phyloP scores from a whole-genome alignment of 345 rosid species.

The Boechera retrofracta region DNA sequence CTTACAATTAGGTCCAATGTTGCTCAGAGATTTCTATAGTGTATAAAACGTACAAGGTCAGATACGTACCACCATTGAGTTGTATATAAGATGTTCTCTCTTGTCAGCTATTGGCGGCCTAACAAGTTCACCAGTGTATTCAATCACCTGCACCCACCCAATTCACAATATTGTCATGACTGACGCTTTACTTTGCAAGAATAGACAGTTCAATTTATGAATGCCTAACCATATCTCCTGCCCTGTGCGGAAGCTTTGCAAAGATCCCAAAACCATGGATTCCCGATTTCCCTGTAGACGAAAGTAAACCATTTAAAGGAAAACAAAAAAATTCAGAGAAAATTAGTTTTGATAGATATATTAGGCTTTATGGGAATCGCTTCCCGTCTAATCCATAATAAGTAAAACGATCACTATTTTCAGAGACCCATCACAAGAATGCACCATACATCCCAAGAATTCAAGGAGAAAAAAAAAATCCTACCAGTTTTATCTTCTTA shows the following conservation, averaged over 20 bases:
- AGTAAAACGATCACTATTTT: conserved; percentile 6
- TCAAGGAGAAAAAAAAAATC: not conserved
- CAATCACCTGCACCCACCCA: conserved; percentile 69
- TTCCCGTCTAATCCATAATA: not conserved
- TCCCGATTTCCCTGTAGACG: conserved; percentile 83
- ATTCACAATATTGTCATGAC: conserved; percentile 25
- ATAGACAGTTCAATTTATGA: conserved; percentile 21
- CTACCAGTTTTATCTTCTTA: not conserved
- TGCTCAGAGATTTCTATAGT: conserved; percentile 11
- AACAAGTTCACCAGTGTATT: conserved; percentile 96
- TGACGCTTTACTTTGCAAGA: conserved; percentile 4
- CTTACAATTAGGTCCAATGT: conserved; percentile 2
- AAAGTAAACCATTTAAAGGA: not conserved
- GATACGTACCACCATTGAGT: conserved; percentile 90
- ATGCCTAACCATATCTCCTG: conserved; percentile 91
- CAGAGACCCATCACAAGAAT: conserved; percentile 6
- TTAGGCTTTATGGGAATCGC: conserved; percentile 15
- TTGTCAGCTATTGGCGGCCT: conserved; percentile 96
- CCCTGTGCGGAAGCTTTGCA: conserved; percentile 91
- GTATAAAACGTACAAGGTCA: conserved; percentile 23
- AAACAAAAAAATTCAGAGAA: not conserved
- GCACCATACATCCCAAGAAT: conserved; percentile 10
- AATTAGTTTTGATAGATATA: conserved; percentile 6
- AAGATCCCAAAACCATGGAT: conserved; percentile 99
- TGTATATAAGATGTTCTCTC: conserved; percentile 92